phyloP scores from a whole-genome alignment of 2,329 filamentous ascomycete genomes.

The Penicillium sp. region DNA sequence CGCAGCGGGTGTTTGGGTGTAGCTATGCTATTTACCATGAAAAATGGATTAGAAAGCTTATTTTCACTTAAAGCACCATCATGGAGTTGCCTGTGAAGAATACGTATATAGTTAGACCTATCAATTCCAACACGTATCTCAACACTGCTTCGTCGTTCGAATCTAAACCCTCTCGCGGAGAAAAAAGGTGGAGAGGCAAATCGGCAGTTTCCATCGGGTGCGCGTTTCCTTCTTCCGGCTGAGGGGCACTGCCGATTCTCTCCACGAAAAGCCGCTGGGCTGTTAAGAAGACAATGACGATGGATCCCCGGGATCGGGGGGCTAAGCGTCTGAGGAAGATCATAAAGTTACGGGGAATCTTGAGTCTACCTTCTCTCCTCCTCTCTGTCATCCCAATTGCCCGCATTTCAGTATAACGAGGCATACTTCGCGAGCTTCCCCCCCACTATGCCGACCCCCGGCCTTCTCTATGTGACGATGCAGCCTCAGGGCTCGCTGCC shows the following conservation, averaged over 20 bases:
- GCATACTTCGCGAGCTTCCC: neutral
- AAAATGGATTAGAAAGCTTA: neutral
- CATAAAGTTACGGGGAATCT: neutral
- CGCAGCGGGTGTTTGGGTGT: neutral
- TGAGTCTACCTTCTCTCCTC: neutral
- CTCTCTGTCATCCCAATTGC: neutral
- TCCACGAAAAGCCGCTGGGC: neutral
- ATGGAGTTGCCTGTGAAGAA: neutral
- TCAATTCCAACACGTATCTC: neutral
- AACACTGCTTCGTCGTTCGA: neutral
- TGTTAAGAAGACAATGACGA: neutral
- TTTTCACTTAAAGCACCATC: neutral
- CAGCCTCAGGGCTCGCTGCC: constrained; percentile 69
- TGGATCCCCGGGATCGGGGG: neutral
- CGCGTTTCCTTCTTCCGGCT: constrained; percentile 25
- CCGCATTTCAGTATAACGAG: neutral
- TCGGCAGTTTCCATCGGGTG: constrained; percentile 30
- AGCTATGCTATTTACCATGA: neutral
- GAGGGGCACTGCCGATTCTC: constrained; percentile 17
- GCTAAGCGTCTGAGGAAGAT: neutral
- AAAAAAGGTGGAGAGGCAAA: neutral
- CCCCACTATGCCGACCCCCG: constrained; percentile 50
- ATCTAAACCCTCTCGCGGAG: neutral
- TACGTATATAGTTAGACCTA: neutral
- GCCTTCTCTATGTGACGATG: constrained; percentile 85